A percentile compares a stretch with the other conserved stretches of the same genome.
Evolutionary conservation across 2,329 filamentous ascomycete genomes (phyloP).

Genomic region (Pestalotiopsis sp.): DNA sequence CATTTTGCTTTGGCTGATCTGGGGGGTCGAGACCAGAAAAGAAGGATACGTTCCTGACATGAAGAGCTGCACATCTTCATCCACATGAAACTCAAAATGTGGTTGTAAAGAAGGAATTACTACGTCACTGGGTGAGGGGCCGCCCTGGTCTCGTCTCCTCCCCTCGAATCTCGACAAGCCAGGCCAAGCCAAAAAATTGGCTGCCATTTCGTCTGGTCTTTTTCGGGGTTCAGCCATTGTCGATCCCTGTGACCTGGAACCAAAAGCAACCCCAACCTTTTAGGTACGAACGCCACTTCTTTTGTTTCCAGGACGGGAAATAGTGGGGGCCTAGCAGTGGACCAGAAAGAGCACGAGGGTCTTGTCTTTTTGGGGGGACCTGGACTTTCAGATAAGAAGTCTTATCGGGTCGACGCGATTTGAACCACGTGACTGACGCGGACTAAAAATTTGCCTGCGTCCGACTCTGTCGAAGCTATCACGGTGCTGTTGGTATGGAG

Average conservation of each 20-base stretch:
- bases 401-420: not conserved
- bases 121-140: conserved; percentile 12
- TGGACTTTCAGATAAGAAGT: not conserved
- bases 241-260: conserved; percentile 1
- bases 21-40: not conserved
- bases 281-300: not conserved
- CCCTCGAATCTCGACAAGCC: not conserved
- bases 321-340: not conserved
- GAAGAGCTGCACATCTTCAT: not conserved
- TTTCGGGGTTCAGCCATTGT: conserved; percentile 4
- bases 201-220: not conserved
- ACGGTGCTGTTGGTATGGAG: not conserved
- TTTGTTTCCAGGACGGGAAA: not conserved
- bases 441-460: not conserved
- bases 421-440: conserved; percentile 6
- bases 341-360: not conserved
- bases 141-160: not conserved
- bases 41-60: conserved; percentile 4
- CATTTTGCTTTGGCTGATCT: not conserved
- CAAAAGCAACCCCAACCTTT: not conserved
- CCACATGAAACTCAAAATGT: conserved; percentile 7
- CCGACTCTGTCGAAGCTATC: not conserved
- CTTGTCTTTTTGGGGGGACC: not conserved
- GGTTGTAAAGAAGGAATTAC: not conserved
- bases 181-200: not conserved